Evolutionary conservation across 2,329 filamentous ascomycete genomes (phyloP), one percentile per base, ranked within the genome.

Genomic region (Chaetomium globosum): DNA sequence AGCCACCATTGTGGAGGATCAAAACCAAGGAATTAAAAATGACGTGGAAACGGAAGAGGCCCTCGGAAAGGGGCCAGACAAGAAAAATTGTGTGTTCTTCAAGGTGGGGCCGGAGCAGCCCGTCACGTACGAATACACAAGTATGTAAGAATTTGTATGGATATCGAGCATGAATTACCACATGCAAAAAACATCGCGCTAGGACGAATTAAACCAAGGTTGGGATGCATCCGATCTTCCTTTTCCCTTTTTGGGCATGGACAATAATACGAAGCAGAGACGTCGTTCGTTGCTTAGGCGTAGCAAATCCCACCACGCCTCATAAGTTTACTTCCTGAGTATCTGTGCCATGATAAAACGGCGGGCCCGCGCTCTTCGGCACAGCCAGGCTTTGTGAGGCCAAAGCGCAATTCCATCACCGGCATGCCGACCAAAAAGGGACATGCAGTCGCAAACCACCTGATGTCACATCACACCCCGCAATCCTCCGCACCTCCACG

Each of bases 401-500:
- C 43, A 31, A 59, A 59, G 57, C 30, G 57, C 23, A 23, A 1
- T 6, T n/a, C 10, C 33, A 36, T 36, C 33, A 31, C 31, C 9
- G 31, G 9, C 7, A 7, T 31, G 13, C 36, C 36, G 36, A 39
- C 36, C 36, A 19, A 39, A 13, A 31, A 31, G 36, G 16, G 16
- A n/a, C 5, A 43, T 36, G 52, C 36, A 36, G 39, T n/a, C 21
- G n/a, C 46, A 59, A 26, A 48, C 30, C 21, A 21, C 26, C 33
- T 52, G 31, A 39, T n/a, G 54, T 48, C 23, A 46, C 54, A 57
- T 58, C 28, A 9, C 19, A 46, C 53, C 53, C 53, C 60, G 43
- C 60, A 57, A 39, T 28, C 60, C 30, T 63, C 39, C 39, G 12
- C 19, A 12, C n/a, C 39, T 62, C 39, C 43, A 62, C n/a, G 52